Conservation (phyloP, 345 rosid genomes). For the Aegle marmelos region DNA sequence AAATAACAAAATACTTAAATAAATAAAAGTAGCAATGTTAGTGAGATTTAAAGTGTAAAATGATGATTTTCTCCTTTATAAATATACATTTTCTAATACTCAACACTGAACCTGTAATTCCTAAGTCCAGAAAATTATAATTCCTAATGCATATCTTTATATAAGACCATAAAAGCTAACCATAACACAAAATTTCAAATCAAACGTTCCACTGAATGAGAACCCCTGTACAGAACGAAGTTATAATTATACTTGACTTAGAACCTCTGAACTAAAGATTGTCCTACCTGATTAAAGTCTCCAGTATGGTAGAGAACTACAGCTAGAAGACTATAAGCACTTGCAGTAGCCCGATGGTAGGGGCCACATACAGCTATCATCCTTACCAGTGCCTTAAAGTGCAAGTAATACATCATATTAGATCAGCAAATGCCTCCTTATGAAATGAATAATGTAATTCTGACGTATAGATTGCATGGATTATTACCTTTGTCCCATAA, state of each 20-base stretch:
- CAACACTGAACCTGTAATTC: not conserved
- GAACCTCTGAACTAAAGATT: conserved; percentile 10
- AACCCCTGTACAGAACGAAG: not conserved
- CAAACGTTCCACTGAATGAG: conserved; percentile 5
- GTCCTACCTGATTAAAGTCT: conserved; percentile 78
- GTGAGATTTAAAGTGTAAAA: too few relatives aligned
- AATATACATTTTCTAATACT: too few relatives aligned
- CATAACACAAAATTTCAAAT: not conserved
- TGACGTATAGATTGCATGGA: not conserved
- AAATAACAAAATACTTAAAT: too few relatives aligned
- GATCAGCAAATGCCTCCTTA: conserved; percentile 7
- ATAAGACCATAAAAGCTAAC: not conserved
- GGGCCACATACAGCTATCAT: conserved; percentile 93
- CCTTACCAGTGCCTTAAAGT: conserved; percentile 65
- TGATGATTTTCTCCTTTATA: too few relatives aligned
- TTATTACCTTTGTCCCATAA: conserved; percentile 70
- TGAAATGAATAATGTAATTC: conserved; percentile 1
- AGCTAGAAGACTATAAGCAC: conserved; percentile 92
- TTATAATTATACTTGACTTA: not conserved
- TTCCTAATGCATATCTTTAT: not conserved
- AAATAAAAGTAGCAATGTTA: too few relatives aligned
- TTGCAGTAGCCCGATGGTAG: conserved; percentile 75
- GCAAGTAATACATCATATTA: conserved; percentile 17
- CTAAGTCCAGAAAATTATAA: not conserved
- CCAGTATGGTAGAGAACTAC: conserved; percentile 92